Evolutionary conservation across 768 basidiomycete species (phyloP).

Genomic region (Naganishia onofrii): DNA sequence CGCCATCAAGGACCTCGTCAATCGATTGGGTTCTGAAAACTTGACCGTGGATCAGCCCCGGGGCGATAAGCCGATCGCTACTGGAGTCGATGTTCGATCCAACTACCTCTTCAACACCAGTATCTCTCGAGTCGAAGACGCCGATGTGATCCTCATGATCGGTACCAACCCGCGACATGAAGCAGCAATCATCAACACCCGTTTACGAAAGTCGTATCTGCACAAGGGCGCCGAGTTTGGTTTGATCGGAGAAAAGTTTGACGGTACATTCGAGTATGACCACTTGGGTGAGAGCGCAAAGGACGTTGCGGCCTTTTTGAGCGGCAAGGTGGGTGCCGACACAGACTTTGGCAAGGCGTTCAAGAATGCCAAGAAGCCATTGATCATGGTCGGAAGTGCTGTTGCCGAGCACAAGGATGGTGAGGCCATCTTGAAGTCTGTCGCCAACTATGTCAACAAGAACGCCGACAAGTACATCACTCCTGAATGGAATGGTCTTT

Average conservation of each 20-base stretch:
- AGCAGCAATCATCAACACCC: constrained; percentile 93
- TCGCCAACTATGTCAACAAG: constrained; percentile 74
- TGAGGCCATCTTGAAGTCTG: constrained; percentile 67
- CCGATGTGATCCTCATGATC: constrained; percentile 87
- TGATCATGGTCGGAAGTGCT: constrained; percentile 89
- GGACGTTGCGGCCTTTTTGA: constrained; percentile 67
- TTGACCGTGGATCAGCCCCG: constrained; percentile 71
- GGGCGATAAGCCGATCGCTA: constrained; percentile 67
- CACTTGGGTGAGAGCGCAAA: constrained; percentile 76
- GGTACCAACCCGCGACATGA: constrained; percentile 97
- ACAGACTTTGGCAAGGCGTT: constrained; percentile 75
- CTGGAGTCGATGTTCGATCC: constrained; percentile 84
- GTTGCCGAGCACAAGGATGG: constrained; percentile 82
- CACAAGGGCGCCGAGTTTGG: constrained; percentile 82
- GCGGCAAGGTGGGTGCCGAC: constrained; percentile 61
- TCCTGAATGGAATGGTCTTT: constrained; percentile 94
- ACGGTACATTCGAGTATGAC: constrained; percentile 89
- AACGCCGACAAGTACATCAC: constrained; percentile 74
- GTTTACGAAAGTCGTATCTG: constrained; percentile 91
- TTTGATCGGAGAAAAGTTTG: constrained; percentile 82
- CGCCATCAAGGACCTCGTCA: constrained; percentile 86
- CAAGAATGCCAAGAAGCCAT: constrained; percentile 79
- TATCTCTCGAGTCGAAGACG: constrained; percentile 82
- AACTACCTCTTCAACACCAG: constrained; percentile 96
- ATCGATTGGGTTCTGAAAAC: constrained; percentile 93